These are phyloP conservation scores for Phytomonas francai DNA, from an alignment of 208 protist genomes.

Conservation along the genomic window DNA sequence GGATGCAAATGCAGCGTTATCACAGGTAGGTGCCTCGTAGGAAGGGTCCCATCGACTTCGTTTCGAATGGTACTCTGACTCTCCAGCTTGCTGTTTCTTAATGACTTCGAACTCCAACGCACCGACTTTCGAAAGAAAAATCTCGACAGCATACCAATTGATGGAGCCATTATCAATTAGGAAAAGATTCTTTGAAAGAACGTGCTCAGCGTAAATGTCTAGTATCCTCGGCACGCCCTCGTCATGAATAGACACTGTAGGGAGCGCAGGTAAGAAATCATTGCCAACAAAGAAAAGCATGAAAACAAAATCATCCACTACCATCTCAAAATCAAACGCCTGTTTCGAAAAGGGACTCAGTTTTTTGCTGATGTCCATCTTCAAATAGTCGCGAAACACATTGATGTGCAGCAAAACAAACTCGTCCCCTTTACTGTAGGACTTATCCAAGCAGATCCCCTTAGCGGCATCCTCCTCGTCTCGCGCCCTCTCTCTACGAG, in stretches of 20 bases:
- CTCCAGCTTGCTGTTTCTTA: slow-evolving; percentile 52
- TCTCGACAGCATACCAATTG: slow-evolving; percentile 60
- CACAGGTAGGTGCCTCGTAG: slow-evolving; percentile 47
- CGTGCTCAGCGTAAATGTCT: slow-evolving; percentile 65
- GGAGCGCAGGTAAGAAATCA: slow-evolving; percentile 97
- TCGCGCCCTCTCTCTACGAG: slow-evolving; percentile 62
- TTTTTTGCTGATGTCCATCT: slow-evolving; percentile 72
- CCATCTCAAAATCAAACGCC: slow-evolving; percentile 83
- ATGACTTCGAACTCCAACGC: slow-evolving; percentile 73
- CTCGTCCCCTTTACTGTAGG: slow-evolving; percentile 72
- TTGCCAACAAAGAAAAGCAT: slow-evolving; percentile 98
- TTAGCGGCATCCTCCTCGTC: slow-evolving; percentile 74
- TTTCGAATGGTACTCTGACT: slow-evolving; percentile 71
- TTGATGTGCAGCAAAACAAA: slow-evolving; percentile 90
- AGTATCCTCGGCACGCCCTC: slow-evolving; percentile 86
- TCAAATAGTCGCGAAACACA: slow-evolving; percentile 94
- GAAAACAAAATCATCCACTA: slow-evolving; percentile 97
- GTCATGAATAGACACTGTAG: slow-evolving; percentile 93
- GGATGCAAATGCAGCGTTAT: slow-evolving; percentile 22
- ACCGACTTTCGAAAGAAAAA: slow-evolving; percentile 67
- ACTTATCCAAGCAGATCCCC: slow-evolving; percentile 73
- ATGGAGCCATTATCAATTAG: slow-evolving; percentile 71
- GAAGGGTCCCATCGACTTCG: slow-evolving; percentile 39
- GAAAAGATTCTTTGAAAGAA: slow-evolving; percentile 63
- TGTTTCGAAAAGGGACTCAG: slow-evolving; percentile 13